A percentile compares a stretch with the other conserved stretches of the same genome.
Conservation (phyloP, 2,329 filamentous ascomycete genomes). For the Venturia asperata region DNA sequence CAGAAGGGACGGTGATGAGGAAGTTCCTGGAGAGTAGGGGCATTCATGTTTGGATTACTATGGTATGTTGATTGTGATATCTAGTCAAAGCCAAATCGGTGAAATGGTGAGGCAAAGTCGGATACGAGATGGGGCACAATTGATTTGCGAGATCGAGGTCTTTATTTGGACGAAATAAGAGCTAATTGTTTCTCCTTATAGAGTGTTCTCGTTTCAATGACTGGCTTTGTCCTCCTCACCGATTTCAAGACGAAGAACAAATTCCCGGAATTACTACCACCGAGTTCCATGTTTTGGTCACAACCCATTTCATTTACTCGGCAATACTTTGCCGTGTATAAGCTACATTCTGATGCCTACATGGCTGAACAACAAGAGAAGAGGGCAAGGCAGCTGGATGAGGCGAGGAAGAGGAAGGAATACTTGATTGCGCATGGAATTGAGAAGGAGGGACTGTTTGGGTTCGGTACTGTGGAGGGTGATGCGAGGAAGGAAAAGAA, state of each 20-base stretch:
- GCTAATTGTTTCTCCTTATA: conserved; percentile 26
- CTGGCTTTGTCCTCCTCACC: conserved; percentile 63
- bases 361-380: conserved; percentile 62
- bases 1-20: conserved; percentile 71
- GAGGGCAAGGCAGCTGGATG: conserved; percentile 67
- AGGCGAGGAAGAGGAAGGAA: conserved; percentile 77
- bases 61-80: conserved; percentile 55
- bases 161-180: neutral
- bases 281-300: conserved; percentile 58
- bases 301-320: conserved; percentile 62
- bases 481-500: conserved; percentile 22
- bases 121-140: neutral
- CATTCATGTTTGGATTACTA: conserved; percentile 75
- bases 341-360: conserved; percentile 67
- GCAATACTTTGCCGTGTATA: conserved; percentile 64
- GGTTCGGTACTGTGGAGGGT: conserved; percentile 42
- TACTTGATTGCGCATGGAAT: conserved; percentile 83
- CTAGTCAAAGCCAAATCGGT: too few species aligned
- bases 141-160: neutral
- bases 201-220: conserved; percentile 63
- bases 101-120: neutral
- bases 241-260: conserved; percentile 76
- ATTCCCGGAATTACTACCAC: conserved; percentile 66
- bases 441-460: conserved; percentile 49
- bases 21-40: conserved; percentile 73